These are phyloP conservation scores for Phytophthora brassicae DNA, from an alignment of 352 stramenopile species.

Conservation along the genomic window DNA sequence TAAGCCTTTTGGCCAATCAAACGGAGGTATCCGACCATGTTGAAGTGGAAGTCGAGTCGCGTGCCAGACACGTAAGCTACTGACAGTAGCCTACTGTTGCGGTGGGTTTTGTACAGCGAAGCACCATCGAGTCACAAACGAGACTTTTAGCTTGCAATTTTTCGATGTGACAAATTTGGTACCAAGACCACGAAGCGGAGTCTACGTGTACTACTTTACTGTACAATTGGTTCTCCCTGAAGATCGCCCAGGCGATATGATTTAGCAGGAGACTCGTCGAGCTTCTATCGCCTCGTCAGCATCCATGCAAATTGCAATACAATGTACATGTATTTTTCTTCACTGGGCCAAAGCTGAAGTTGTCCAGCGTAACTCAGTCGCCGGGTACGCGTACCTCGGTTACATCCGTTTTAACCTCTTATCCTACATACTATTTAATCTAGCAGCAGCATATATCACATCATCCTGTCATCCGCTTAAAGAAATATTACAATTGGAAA, in stretches of 20 bases:
- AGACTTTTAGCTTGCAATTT: too few species aligned
- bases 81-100: too few species aligned
- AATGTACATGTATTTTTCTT: too few species aligned
- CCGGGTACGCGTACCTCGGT: not conserved
- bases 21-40: conserved; percentile 13
- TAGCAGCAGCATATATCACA: not conserved
- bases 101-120: too few species aligned
- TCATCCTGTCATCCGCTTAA: not conserved
- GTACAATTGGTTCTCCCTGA: too few species aligned
- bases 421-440: not conserved
- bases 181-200: too few species aligned
- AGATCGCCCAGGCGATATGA: too few species aligned
- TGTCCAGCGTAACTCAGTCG: not conserved
- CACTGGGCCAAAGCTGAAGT: not conserved
- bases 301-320: too few species aligned
- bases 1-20: conserved; percentile 13
- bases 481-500: not conserved
- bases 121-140: too few species aligned
- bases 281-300: not conserved
- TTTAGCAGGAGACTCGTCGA: not conserved
- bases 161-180: too few species aligned
- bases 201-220: too few species aligned
- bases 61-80: not conserved
- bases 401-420: not conserved
- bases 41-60: too few species aligned